phyloP scores from a whole-genome alignment of 2,329 filamentous ascomycete species.

The Fusarium nygamai region DNA sequence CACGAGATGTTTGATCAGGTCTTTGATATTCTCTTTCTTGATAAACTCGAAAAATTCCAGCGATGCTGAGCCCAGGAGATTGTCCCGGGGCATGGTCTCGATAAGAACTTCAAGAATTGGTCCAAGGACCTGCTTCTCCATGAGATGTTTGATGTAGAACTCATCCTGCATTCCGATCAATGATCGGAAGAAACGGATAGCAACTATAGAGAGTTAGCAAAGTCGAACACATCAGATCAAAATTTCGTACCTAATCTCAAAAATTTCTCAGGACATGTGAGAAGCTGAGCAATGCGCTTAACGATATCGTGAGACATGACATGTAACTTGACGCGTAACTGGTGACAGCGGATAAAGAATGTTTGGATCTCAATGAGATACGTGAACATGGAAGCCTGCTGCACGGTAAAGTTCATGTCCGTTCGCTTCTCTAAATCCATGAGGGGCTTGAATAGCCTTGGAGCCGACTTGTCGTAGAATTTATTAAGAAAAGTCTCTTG shows the following conservation, averaged over 20 bases:
- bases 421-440: slow-evolving; percentile 78
- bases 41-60: slow-evolving; percentile 94
- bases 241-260: slow-evolving; percentile 78
- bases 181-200: slow-evolving; percentile 92
- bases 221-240: slow-evolving; percentile 5
- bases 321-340: slow-evolving; percentile 87
- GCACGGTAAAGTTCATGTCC: slow-evolving; percentile 77
- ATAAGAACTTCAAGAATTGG: slow-evolving; percentile 86
- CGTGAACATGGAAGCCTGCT: slow-evolving; percentile 89
- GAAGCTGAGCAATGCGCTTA: slow-evolving; percentile 81
- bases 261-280: slow-evolving; percentile 88
- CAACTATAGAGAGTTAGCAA: slow-evolving; percentile 64
- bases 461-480: slow-evolving; percentile 90
- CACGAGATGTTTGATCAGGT: slow-evolving; percentile 84
- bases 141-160: slow-evolving; percentile 88
- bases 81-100: slow-evolving; percentile 89
- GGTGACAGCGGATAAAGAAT: slow-evolving; percentile 92
- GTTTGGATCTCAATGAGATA: slow-evolving; percentile 93
- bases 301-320: slow-evolving; percentile 83
- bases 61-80: slow-evolving; percentile 91
- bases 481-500: slow-evolving; percentile 86
- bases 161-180: slow-evolving; percentile 88
- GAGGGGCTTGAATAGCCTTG: slow-evolving; percentile 86
- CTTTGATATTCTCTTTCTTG: slow-evolving; percentile 82
- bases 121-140: slow-evolving; percentile 81